These are phyloP conservation scores for Neospora caninum DNA, from an alignment of 169 alveolate species.

Conservation along the genomic window DNA sequence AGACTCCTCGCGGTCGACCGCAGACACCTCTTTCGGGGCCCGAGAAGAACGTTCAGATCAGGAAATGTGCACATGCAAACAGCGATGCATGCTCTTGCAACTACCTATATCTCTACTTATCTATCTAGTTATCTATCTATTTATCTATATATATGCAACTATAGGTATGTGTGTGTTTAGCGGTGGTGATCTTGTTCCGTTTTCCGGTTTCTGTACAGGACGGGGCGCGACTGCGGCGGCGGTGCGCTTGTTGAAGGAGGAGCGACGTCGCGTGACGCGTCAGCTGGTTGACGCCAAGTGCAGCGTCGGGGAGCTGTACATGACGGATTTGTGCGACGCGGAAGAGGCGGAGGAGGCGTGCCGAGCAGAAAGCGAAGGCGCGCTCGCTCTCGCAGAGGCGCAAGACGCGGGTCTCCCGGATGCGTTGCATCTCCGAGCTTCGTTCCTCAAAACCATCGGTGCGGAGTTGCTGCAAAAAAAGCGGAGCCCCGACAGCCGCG, in stretches of 20 bases:
- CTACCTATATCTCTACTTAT: too few species aligned
- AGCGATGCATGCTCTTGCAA: too few species aligned
- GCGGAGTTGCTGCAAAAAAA: neutral
- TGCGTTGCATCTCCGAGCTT: slow-evolving; percentile 40
- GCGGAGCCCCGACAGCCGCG: too few species aligned
- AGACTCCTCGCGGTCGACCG: too few species aligned
- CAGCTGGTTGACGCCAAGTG: slow-evolving; percentile 39
- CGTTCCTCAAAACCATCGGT: slow-evolving; percentile 42
- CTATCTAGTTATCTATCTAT: too few species aligned
- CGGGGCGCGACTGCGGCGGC: slow-evolving; percentile 32
- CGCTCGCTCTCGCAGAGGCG: slow-evolving; percentile 1
- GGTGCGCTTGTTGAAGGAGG: neutral
- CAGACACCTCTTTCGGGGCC: too few species aligned
- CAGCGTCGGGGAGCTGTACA: slow-evolving; percentile 35
- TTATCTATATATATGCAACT: too few species aligned
- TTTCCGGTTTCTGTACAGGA: neutral
- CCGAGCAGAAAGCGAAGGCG: neutral
- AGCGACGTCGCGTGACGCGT: neutral
- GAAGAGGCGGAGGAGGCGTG: slow-evolving; percentile 23
- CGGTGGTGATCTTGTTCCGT: too few species aligned
- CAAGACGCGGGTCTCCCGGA: slow-evolving; percentile 43
- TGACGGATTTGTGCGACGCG: slow-evolving; percentile 58
- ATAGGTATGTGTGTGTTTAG: too few species aligned
- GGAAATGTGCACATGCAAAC: too few species aligned
- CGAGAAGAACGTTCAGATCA: too few species aligned